Percentiles rank a stretch among this genome's conserved stretches.
Evolutionary conservation across 768 basidiomycete genomes (phyloP).

Genomic region (Termitomyces sp.): DNA sequence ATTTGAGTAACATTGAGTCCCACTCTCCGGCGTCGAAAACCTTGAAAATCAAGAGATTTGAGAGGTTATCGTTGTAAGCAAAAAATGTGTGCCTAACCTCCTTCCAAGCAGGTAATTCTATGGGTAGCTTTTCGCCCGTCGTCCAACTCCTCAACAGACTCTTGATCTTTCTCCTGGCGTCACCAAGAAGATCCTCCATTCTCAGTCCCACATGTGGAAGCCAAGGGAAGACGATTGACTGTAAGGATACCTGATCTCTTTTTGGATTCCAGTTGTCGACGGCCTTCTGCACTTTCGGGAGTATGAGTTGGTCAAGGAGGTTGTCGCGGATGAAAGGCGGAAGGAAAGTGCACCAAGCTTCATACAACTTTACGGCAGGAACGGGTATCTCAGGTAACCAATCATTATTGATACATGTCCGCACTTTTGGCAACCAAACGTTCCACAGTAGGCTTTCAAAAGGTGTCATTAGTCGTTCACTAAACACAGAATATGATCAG

Average conservation of each 20-base stretch:
- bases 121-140: slow-evolving; percentile 63
- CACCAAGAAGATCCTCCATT: slow-evolving; percentile 79
- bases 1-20: slow-evolving; percentile 87
- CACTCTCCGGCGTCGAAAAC: slow-evolving; percentile 80
- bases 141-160: slow-evolving; percentile 71
- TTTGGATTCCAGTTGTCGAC: slow-evolving; percentile 79
- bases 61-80: background rate
- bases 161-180: slow-evolving; percentile 84
- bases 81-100: slow-evolving; percentile 43
- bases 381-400: slow-evolving; percentile 75
- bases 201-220: slow-evolving; percentile 81
- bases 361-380: slow-evolving; percentile 77
- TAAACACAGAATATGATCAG: slow-evolving; percentile 16
- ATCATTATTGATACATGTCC: slow-evolving; percentile 90
- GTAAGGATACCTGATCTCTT: slow-evolving; percentile 53
- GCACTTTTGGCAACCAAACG: slow-evolving; percentile 92
- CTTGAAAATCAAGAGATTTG: slow-evolving; percentile 23
- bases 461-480: slow-evolving; percentile 79
- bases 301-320: slow-evolving; percentile 88
- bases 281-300: slow-evolving; percentile 86
- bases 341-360: slow-evolving; percentile 82
- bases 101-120: slow-evolving; percentile 77
- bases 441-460: slow-evolving; percentile 95
- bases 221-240: slow-evolving; percentile 92
- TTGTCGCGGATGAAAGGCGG: slow-evolving; percentile 93